Evolutionary conservation across 345 rosid species (phyloP).

Genomic region (Pugionium cornutum): DNA sequence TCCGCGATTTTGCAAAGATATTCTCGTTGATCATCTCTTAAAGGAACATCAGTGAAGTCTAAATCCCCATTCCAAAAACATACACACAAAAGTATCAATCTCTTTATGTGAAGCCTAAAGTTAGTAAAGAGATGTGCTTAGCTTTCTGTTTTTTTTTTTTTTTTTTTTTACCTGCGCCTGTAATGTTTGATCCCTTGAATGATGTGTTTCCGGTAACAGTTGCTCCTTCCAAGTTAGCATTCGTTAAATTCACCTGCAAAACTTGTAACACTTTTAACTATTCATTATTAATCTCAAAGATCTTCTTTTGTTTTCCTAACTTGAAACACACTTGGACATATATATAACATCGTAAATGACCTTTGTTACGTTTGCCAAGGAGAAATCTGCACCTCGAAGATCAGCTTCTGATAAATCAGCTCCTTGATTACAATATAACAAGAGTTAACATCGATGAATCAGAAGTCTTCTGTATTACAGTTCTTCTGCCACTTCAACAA

Average conservation of each 20-base stretch:
- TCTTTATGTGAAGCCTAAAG: conserved; percentile 1
- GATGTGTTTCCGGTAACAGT: conserved; percentile 91
- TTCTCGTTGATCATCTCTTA: conserved; percentile 85
- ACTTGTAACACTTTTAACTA: conserved; percentile 2
- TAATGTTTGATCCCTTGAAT: conserved; percentile 81
- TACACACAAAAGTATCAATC: conserved; percentile 7
- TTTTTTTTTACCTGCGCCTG: conserved; percentile 69
- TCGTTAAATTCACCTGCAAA: conserved; percentile 73
- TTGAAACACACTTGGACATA: conserved; percentile 7
- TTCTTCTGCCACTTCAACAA: background rate
- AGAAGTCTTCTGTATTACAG: conserved; percentile 6
- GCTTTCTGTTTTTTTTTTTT: too few relatives aligned
- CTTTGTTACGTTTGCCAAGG: conserved; percentile 91
- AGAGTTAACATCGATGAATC: background rate
- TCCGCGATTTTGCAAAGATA: conserved; percentile 87
- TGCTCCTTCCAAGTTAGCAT: conserved; percentile 96
- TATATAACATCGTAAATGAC: conserved; percentile 35
- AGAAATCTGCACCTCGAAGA: conserved; percentile 84
- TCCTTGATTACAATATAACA: conserved; percentile 44
- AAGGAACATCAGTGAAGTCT: conserved; percentile 95
- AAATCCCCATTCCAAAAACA: conserved; percentile 21
- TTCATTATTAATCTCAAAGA: conserved; percentile 12
- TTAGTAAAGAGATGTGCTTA: conserved; percentile 7
- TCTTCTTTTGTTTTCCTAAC: conserved; percentile 1
- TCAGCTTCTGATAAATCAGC: conserved; percentile 95